These are phyloP conservation scores for Colletotrichum eremochloae DNA, from an alignment of 2,329 filamentous ascomycete species.

Conservation along the genomic window DNA sequence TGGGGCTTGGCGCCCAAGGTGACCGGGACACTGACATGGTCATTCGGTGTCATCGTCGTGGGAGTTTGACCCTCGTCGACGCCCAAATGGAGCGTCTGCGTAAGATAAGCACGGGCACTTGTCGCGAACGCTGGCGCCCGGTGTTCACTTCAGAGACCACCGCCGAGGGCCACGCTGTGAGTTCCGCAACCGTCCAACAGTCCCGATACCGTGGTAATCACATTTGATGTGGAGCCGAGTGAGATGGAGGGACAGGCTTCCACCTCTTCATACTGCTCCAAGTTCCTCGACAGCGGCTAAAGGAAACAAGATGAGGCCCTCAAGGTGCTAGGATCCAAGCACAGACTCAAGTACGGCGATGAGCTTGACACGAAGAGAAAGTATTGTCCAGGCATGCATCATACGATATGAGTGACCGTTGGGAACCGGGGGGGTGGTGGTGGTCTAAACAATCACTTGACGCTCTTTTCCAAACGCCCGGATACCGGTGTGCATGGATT, in stretches of 20 bases:
- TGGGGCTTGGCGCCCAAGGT: conserved; percentile 2
- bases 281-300: conserved; percentile 12
- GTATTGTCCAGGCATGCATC: neutral
- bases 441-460: conserved; percentile 6
- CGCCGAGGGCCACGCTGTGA: conserved; percentile 31
- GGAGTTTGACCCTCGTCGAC: conserved; percentile 10
- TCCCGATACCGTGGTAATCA: conserved; percentile 33
- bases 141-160: conserved; percentile 22
- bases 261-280: neutral
- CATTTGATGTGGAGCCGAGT: conserved; percentile 27
- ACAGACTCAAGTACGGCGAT: conserved; percentile 2
- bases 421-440: conserved; percentile 2
- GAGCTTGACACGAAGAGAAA: conserved; percentile 10
- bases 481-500: conserved; percentile 36
- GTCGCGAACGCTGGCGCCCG: conserved; percentile 4
- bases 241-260: conserved; percentile 1
- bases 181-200: conserved; percentile 28
- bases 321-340: neutral
- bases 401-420: conserved; percentile 1
- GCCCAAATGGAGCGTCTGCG: conserved; percentile 14
- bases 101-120: conserved; percentile 12
- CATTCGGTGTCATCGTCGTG: neutral
- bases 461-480: conserved; percentile 23
- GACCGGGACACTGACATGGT: conserved; percentile 9
- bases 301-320: conserved; percentile 8